Evolutionary conservation across 305 asterid species (phyloP).

Genomic region (Plantago lanceolata): DNA sequence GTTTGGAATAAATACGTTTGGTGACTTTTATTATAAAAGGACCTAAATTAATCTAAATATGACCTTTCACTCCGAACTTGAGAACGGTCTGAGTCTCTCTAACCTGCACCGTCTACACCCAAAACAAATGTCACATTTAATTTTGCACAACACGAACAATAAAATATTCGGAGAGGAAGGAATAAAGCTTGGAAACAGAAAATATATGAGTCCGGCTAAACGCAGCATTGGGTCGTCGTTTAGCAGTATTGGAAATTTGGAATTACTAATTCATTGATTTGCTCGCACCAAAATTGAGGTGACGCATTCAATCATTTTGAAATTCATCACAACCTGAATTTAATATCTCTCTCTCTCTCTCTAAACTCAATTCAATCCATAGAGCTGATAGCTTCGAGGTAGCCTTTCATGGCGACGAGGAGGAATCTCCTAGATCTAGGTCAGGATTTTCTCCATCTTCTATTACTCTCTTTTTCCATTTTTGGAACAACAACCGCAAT

Average conservation of each 20-base stretch:
- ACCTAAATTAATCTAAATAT: too few relatives aligned
- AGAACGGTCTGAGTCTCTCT: too few relatives aligned
- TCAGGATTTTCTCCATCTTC: not conserved
- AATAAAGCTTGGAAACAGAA: too few relatives aligned
- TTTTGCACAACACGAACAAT: too few relatives aligned
- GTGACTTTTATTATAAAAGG: too few relatives aligned
- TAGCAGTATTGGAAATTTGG: not conserved
- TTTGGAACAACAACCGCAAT: not conserved
- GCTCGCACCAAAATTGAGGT: not conserved
- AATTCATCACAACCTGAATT: not conserved
- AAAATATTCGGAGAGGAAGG: too few relatives aligned
- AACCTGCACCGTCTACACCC: too few relatives aligned
- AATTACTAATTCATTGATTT: not conserved
- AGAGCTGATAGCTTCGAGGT: not conserved
- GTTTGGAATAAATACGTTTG: too few relatives aligned
- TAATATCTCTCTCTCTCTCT: not conserved
- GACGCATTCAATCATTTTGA: not conserved
- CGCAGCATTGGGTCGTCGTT: too few relatives aligned
- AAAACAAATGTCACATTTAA: too few relatives aligned
- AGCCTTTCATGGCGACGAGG: not conserved
- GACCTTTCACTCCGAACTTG: too few relatives aligned
- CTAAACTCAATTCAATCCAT: not conserved
- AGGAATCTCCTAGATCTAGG: not conserved
- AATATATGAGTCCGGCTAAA: too few relatives aligned
- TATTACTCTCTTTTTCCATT: not conserved